phyloP scores from a whole-genome alignment of 176 grass and related monocot species.

The Aegilops speltoides region DNA sequence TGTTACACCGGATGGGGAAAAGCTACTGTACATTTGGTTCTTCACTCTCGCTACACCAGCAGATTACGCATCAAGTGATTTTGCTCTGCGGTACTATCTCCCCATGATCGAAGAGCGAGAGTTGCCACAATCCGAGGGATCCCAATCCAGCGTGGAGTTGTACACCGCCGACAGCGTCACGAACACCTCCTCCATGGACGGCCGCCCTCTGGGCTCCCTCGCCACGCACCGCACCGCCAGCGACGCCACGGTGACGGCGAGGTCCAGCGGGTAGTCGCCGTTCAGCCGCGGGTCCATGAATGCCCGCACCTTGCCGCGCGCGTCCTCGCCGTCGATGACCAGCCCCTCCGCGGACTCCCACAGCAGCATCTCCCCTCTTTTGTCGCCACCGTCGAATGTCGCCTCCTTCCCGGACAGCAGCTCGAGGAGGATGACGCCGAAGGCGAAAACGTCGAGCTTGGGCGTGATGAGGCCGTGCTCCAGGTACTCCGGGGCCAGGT shows the following conservation, averaged over 20 bases:
- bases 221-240: constrained; percentile 70
- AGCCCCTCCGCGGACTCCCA: constrained; percentile 46
- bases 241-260: constrained; percentile 64
- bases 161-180: constrained; percentile 61
- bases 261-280: constrained; percentile 68
- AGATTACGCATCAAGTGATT: background rate
- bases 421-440: constrained; percentile 12
- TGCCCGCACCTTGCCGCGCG: constrained; percentile 38
- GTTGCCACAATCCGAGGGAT: constrained; percentile 52
- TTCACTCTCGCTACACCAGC: background rate
- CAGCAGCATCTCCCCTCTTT: constrained; percentile 34
- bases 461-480: constrained; percentile 11
- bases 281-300: constrained; percentile 64
- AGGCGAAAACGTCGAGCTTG: constrained; percentile 13
- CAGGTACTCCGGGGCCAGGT: constrained; percentile 13
- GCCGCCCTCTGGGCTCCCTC: constrained; percentile 41
- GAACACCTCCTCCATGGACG: constrained; percentile 52
- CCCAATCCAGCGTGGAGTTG: constrained; percentile 76
- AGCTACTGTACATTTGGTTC: background rate
- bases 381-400: constrained; percentile 15
- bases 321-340: constrained; percentile 44
- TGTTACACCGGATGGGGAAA: background rate
- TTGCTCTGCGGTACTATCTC: constrained; percentile 13
- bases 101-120: constrained; percentile 49
- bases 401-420: constrained; percentile 5